Evolutionary conservation across 805 yeast species (phyloP).

Genomic region (Dipodascopsis tothii): DNA sequence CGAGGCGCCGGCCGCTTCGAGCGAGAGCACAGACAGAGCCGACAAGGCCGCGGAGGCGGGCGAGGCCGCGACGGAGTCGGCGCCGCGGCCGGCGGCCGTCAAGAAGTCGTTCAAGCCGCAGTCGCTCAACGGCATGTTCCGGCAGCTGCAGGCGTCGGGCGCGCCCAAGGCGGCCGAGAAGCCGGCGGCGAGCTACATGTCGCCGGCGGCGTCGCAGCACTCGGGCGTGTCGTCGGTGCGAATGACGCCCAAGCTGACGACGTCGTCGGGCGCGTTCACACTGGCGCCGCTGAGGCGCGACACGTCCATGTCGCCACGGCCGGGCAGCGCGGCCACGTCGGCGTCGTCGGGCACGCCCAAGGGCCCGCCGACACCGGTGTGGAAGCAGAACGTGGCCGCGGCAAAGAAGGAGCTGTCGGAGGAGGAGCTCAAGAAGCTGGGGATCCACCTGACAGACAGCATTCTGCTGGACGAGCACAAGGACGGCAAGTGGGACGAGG

Average conservation of each 20-base stretch:
- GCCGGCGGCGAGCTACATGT: neutral
- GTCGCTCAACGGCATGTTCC: conserved; percentile 32
- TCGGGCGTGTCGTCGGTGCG: conserved; percentile 7
- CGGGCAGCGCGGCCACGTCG: conserved; percentile 12
- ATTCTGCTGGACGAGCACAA: conserved; percentile 25
- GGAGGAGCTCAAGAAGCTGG: conserved; percentile 32
- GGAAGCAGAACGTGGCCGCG: neutral
- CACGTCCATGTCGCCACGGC: conserved; percentile 18
- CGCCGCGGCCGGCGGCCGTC: no score
- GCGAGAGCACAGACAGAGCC: no score
- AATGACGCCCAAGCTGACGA: conserved; percentile 10
- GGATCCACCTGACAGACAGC: conserved; percentile 32
- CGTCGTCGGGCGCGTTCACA: conserved; percentile 13
- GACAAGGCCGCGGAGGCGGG: no score
- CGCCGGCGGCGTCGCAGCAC: neutral
- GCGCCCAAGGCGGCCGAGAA: no score
- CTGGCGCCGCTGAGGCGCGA: conserved; percentile 21
- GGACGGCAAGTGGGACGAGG: conserved; percentile 34
- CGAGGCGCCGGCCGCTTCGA: no score
- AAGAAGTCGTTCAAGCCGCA: conserved; percentile 34
- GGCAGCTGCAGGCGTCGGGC: conserved; percentile 16
- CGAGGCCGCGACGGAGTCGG: no score
- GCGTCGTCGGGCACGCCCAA: conserved; percentile 5
- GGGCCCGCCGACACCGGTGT: conserved; percentile 2
- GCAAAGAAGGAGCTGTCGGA: conserved; percentile 24